Percentiles rank a stretch among this genome's conserved stretches.
Evolutionary conservation across 176 grass and related monocot species (phyloP).

Genomic region (Elaeis guineensis): DNA sequence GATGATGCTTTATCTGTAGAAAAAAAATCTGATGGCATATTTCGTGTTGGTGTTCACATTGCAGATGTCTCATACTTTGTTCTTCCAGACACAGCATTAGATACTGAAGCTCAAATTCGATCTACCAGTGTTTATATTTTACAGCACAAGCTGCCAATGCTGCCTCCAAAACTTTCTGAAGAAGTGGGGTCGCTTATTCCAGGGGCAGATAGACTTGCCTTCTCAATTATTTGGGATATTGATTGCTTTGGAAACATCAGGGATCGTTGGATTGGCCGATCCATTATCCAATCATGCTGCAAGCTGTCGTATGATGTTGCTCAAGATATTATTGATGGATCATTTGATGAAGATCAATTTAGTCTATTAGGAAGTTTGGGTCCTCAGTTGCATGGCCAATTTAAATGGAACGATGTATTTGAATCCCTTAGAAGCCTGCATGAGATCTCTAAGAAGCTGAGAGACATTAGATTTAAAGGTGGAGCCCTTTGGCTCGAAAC

Average conservation of each 20-base stretch:
- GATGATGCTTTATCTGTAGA: slow-evolving; percentile 95
- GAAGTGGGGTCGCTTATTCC: slow-evolving; percentile 66
- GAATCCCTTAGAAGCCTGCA: slow-evolving; percentile 58
- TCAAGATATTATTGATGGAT: slow-evolving; percentile 53
- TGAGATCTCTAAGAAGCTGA: slow-evolving; percentile 62
- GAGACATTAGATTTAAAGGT: slow-evolving; percentile 68
- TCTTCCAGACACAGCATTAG: slow-evolving; percentile 60
- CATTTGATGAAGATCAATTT: slow-evolving; percentile 13
- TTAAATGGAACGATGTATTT: slow-evolving; percentile 53
- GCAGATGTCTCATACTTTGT: slow-evolving; percentile 94
- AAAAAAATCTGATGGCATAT: slow-evolving; percentile 41
- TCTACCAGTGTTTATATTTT: slow-evolving; percentile 89
- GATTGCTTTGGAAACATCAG: slow-evolving; percentile 67
- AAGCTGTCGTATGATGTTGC: slow-evolving; percentile 78
- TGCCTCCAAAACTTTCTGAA: slow-evolving; percentile 70
- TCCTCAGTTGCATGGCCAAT: slow-evolving; percentile 52
- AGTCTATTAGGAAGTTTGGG: slow-evolving; percentile 28
- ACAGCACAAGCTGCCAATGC: slow-evolving; percentile 60
- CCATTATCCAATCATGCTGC: slow-evolving; percentile 78
- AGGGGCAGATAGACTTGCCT: slow-evolving; percentile 70
- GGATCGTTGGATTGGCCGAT: slow-evolving; percentile 75
- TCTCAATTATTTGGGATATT: slow-evolving; percentile 94
- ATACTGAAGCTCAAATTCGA: slow-evolving; percentile 71
- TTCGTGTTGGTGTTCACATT: slow-evolving; percentile 84
- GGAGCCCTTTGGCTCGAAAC: slow-evolving; percentile 76